phyloP scores from a whole-genome alignment of 1,284 basidiomycete genomes.

The Mycosarcoma mackinlayi region DNA sequence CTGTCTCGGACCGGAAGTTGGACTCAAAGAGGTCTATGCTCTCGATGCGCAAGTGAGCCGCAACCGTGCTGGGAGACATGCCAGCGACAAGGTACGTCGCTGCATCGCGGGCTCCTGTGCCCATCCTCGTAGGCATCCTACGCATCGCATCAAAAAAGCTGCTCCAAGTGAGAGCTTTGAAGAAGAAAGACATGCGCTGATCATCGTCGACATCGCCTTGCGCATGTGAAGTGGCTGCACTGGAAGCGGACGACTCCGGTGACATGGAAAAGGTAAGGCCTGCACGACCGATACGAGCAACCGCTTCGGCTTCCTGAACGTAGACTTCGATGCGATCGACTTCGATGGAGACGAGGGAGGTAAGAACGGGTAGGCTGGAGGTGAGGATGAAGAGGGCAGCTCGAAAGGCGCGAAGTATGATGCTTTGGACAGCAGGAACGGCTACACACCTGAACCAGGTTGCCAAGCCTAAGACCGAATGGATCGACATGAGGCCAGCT shows the following conservation, averaged over 20 bases:
- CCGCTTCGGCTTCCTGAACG: constrained; percentile 49
- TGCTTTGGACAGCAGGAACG: constrained; percentile 19
- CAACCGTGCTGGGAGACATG: constrained; percentile 47
- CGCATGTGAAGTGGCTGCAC: neutral
- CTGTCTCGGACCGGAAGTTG: constrained; percentile 17
- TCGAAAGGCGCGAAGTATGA: constrained; percentile 33
- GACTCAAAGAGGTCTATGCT: constrained; percentile 55
- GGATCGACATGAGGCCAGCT: constrained; percentile 32
- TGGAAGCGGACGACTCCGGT: constrained; percentile 15
- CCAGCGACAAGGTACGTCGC: constrained; percentile 51
- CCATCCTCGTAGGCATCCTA: constrained; percentile 49
- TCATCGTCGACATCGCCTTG: neutral
- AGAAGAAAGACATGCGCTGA: constrained; percentile 1
- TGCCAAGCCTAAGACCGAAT: constrained; percentile 20
- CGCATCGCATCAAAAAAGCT: constrained; percentile 26
- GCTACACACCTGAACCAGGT: constrained; percentile 20
- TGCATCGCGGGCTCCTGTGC: constrained; percentile 48
- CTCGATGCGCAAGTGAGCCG: constrained; percentile 41
- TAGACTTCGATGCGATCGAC: constrained; percentile 54
- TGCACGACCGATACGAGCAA: constrained; percentile 42
- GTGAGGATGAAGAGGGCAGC: constrained; percentile 50
- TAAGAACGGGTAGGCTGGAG: constrained; percentile 53
- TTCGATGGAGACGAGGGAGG: constrained; percentile 59
- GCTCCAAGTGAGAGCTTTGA: constrained; percentile 16
- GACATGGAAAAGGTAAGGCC: constrained; percentile 53